A percentile compares a stretch with the other conserved stretches of the same genome.
Conservation (phyloP, 345 rosid genomes). For the Carallia pectinifolia region DNA sequence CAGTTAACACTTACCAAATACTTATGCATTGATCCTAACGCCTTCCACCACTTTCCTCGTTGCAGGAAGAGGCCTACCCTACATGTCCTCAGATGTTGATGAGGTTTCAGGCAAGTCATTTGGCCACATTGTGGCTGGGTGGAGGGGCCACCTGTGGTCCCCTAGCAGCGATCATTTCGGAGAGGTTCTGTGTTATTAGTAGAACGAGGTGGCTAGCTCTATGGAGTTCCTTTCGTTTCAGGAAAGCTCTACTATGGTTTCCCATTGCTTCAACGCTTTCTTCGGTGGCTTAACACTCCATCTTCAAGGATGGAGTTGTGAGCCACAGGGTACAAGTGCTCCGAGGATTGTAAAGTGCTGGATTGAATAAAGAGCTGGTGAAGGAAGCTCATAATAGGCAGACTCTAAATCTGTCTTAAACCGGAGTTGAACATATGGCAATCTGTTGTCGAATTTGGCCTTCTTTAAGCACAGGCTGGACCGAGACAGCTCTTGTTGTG, state of each 20-base stretch:
- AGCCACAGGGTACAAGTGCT: constrained; percentile 61
- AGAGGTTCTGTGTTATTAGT: constrained; percentile 55
- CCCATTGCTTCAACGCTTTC: constrained; percentile 49
- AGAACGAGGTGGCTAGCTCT: constrained; percentile 69
- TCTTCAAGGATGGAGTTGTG: constrained; percentile 50
- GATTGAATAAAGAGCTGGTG: constrained; percentile 61
- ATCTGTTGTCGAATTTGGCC: constrained; percentile 52
- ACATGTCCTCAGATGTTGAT: constrained; percentile 53
- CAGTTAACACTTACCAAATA: no score
- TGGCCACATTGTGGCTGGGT: constrained; percentile 61
- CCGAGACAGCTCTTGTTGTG: constrained; percentile 59
- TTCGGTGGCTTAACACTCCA: constrained; percentile 59
- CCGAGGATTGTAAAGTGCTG: constrained; percentile 56
- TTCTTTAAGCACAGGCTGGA: constrained; percentile 71
- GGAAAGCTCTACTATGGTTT: constrained; percentile 46
- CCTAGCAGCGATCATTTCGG: constrained; percentile 61
- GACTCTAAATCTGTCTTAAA: constrained; percentile 59
- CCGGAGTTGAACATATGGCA: constrained; percentile 71
- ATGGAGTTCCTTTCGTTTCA: constrained; percentile 48
- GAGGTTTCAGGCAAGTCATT: constrained; percentile 65
- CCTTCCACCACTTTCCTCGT: background rate
- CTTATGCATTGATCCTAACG: no score
- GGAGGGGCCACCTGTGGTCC: constrained; percentile 78
- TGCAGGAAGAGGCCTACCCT: constrained; percentile 48
- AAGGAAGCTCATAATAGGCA: constrained; percentile 66